Evolutionary conservation across 1,284 basidiomycete genomes (phyloP).

Genomic region (Heterobasidion parviporum): DNA sequence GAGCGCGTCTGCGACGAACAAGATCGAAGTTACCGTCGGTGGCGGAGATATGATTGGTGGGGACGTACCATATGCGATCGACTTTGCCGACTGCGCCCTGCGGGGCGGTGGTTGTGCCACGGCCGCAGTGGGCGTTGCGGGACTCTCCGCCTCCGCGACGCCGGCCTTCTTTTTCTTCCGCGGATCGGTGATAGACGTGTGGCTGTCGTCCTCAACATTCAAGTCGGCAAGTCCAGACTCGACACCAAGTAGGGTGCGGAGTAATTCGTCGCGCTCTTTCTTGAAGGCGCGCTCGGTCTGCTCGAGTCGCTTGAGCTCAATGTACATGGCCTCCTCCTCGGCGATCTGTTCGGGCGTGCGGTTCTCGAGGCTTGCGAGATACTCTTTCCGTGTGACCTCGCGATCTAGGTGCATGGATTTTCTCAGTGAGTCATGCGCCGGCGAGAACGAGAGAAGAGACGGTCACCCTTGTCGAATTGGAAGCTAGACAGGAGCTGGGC

Average conservation of each 20-base stretch:
- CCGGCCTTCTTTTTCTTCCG: constrained; percentile 46
- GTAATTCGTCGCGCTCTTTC: constrained; percentile 84
- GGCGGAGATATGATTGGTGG: background rate
- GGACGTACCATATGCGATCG: constrained; percentile 46
- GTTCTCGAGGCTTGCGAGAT: constrained; percentile 78
- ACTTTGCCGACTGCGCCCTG: constrained; percentile 40
- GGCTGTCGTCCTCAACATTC: constrained; percentile 47
- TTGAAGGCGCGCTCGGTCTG: constrained; percentile 88
- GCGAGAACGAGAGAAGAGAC: background rate
- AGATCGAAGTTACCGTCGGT: background rate
- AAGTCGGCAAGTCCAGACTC: constrained; percentile 79
- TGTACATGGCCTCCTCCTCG: constrained; percentile 93
- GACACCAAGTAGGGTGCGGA: constrained; percentile 77
- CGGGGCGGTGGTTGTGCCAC: constrained; percentile 24
- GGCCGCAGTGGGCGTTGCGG: constrained; percentile 39
- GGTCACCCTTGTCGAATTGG: constrained; percentile 76
- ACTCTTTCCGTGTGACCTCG: constrained; percentile 85
- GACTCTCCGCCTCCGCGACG: constrained; percentile 47
- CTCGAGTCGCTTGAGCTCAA: constrained; percentile 91
- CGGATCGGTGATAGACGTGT: constrained; percentile 26
- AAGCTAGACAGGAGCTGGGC: constrained; percentile 62
- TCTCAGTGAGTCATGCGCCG: constrained; percentile 9
- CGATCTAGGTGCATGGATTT: constrained; percentile 45
- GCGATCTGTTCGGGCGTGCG: constrained; percentile 85
- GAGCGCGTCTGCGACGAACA: constrained; percentile 43